phyloP scores from a whole-genome alignment of 1,139 yeast species.

The Taphrina betulina region DNA sequence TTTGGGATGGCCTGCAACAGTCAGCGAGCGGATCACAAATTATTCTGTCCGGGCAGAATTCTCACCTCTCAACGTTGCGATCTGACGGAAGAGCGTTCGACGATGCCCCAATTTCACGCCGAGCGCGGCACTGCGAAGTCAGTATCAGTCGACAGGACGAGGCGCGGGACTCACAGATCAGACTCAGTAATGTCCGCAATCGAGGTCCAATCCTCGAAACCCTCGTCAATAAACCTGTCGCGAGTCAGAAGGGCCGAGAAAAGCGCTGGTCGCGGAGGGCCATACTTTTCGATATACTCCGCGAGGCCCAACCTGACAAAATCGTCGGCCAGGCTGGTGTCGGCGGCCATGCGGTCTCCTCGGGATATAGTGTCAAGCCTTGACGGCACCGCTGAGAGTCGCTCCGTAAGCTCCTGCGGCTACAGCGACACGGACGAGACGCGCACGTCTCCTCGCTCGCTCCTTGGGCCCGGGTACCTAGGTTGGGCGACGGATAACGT shows the following conservation, averaged over 20 bases:
- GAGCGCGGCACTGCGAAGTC: constrained; percentile 15
- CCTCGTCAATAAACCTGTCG: constrained; percentile 17
- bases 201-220: constrained; percentile 24
- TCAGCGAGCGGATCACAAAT: no score
- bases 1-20: no score
- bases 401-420: no score
- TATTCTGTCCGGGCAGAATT: no score
- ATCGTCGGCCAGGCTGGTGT: constrained; percentile 6
- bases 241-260: background rate
- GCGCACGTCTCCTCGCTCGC: no score
- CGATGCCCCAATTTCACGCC: constrained; percentile 28
- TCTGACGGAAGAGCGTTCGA: constrained; percentile 23
- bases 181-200: constrained; percentile 32
- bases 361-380: no score
- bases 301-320: constrained; percentile 18
- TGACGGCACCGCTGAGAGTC: no score
- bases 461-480: no score
- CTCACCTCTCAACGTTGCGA: constrained; percentile 27
- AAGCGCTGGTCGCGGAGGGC: background rate
- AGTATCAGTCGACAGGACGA: background rate
- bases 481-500: no score
- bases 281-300: constrained; percentile 10
- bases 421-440: no score
- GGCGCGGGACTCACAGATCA: constrained; percentile 10
- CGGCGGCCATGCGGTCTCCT: no score